Evolutionary conservation across 2,329 filamentous ascomycete species (phyloP).

Genomic region (Aspergillus persii): DNA sequence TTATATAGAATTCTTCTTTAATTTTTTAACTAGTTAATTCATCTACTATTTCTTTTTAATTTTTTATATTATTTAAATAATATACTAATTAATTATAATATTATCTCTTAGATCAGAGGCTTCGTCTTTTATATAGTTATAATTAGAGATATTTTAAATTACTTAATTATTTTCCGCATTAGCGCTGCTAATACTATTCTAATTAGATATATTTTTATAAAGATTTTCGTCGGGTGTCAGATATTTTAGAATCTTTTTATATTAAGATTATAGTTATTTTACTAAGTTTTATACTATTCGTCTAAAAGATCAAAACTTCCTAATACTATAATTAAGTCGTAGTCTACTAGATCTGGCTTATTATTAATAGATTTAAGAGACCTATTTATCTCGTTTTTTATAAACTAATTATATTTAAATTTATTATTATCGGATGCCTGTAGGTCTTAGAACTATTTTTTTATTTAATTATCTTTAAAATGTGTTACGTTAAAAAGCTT

Average conservation of each 20-base stretch:
- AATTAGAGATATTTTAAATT: not conserved
- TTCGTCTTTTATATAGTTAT: not conserved
- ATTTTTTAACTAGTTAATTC: not conserved
- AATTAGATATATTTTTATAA: too few relatives aligned
- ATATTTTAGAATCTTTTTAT: not conserved
- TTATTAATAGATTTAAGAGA: not conserved
- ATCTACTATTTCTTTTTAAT: too few relatives aligned
- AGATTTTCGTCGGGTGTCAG: too few relatives aligned
- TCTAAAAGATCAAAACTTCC: not conserved
- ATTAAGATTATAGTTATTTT: not conserved
- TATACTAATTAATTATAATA: not conserved
- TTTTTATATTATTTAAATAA: too few relatives aligned
- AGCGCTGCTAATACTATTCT: not conserved
- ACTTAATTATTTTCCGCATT: not conserved
- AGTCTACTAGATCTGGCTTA: too few relatives aligned
- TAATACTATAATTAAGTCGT: too few relatives aligned
- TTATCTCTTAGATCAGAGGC: not conserved
- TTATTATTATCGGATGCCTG: not conserved
- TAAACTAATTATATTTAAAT: not conserved
- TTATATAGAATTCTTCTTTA: not conserved
- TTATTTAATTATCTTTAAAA: not conserved
- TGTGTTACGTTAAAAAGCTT: not conserved
- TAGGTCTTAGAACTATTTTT: not conserved
- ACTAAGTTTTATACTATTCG: not conserved
- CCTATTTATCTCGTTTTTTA: not conserved